Evolutionary conservation across 345 rosid species (phyloP).

Genomic region (Citrus reticulata): DNA sequence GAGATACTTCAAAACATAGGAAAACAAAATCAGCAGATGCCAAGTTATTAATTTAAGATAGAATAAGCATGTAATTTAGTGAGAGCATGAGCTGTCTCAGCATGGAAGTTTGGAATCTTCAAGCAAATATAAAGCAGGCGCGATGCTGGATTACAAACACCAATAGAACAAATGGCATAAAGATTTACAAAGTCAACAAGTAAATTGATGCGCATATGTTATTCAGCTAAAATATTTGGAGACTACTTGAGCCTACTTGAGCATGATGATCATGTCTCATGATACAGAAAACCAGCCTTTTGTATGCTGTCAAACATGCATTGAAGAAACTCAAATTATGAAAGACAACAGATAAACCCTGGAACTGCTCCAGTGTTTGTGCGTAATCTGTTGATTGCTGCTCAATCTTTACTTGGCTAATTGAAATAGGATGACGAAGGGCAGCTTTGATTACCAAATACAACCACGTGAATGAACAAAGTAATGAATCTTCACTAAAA

Average conservation of each 20-base stretch:
- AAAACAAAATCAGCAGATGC: too few relatives aligned
- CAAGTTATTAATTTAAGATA: neutral
- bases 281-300: conserved; percentile 9
- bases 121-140: neutral
- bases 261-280: conserved; percentile 12
- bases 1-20: neutral
- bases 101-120: neutral
- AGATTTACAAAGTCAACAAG: neutral
- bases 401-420: neutral
- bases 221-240: conserved; percentile 1
- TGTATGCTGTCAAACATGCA: neutral
- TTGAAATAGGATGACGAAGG: neutral
- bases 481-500: neutral
- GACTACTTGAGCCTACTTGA: neutral
- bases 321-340: conserved; percentile 3
- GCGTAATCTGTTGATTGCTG: neutral
- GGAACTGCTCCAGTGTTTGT: neutral
- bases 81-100: neutral
- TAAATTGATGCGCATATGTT: neutral
- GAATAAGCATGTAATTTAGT: neutral
- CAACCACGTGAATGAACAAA: neutral
- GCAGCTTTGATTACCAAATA: neutral
- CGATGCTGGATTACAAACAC: neutral
- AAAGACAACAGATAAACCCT: neutral
- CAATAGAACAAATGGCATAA: neutral